Conservation (phyloP, 2,329 filamentous ascomycete species). For the Thielaviopsis populi region DNA sequence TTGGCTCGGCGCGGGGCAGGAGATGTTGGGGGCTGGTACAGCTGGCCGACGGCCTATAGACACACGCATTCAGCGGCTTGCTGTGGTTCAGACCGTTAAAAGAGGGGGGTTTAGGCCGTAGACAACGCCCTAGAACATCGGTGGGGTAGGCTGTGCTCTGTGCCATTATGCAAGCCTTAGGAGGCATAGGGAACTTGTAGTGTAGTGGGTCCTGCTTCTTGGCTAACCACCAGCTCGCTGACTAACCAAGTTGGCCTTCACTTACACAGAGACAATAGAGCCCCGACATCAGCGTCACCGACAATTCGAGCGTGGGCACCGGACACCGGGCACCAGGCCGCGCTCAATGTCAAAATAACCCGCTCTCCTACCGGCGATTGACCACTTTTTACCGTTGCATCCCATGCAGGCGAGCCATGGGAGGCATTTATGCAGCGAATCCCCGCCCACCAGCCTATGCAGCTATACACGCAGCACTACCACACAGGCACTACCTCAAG, state of each 20-base stretch:
- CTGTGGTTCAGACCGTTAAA: background rate
- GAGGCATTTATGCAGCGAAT: background rate
- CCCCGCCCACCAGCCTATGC: background rate
- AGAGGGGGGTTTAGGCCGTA: background rate
- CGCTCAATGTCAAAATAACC: background rate
- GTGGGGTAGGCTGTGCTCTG: background rate
- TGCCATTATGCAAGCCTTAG: slow-evolving; percentile 8
- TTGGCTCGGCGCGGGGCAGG: no score
- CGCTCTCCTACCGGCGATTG: background rate
- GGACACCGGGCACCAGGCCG: background rate
- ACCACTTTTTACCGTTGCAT: background rate
- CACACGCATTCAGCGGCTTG: no score
- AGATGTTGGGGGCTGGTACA: background rate
- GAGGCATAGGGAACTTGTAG: background rate
- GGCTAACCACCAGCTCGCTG: no score
- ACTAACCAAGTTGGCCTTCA: background rate
- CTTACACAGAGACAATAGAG: background rate
- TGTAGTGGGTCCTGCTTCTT: background rate
- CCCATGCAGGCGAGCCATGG: background rate
- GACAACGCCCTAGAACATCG: background rate
- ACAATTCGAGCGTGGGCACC: background rate
- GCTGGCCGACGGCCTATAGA: background rate
- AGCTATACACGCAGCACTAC: background rate
- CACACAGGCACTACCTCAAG: background rate
- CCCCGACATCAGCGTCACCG: background rate